Percentiles rank a stretch among this genome's conserved stretches.
Conservation (phyloP, 805 yeast genomes). For the Nakazawaea populi region DNA sequence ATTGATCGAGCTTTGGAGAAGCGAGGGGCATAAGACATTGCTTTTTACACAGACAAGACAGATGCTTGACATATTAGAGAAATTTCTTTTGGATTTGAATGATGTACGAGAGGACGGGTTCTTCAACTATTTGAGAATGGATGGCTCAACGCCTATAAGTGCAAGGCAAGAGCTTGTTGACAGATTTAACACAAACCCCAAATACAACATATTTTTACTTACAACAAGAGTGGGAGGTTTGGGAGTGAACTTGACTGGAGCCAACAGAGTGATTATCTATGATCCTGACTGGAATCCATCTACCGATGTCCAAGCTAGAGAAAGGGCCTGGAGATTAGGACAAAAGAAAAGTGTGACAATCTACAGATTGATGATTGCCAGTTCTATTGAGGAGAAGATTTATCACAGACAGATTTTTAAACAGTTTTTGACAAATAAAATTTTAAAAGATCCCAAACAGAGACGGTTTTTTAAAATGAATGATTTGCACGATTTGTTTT, state of each 20-base stretch:
- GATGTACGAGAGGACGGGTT: slow-evolving; percentile 13
- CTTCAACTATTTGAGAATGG: slow-evolving; percentile 75
- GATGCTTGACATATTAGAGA: slow-evolving; percentile 84
- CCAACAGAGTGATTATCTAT: slow-evolving; percentile 86
- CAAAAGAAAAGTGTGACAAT: slow-evolving; percentile 90
- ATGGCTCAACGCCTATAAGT: slow-evolving; percentile 82
- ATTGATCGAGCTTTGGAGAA: slow-evolving; percentile 67
- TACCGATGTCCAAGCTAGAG: slow-evolving; percentile 94
- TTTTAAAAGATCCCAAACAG: slow-evolving; percentile 92
- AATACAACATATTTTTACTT: slow-evolving; percentile 61
- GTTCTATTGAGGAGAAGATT: slow-evolving; percentile 93
- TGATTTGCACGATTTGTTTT: slow-evolving; percentile 84
- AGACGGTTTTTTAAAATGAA: slow-evolving; percentile 87
- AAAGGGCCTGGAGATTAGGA: slow-evolving; percentile 95
- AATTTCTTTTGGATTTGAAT: slow-evolving; percentile 43
- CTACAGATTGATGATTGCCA: slow-evolving; percentile 88
- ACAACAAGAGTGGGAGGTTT: slow-evolving; percentile 96
- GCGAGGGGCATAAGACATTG: slow-evolving; percentile 71
- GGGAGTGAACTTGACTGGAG: slow-evolving; percentile 92
- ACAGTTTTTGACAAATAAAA: slow-evolving; percentile 88
- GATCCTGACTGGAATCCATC: slow-evolving; percentile 99
- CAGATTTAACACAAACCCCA: slow-evolving; percentile 57
- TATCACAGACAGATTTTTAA: slow-evolving; percentile 96
- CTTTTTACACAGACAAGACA: slow-evolving; percentile 92
- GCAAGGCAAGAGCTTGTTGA: slow-evolving; percentile 78